Conservation (phyloP, 192 early-diverging fungal species). For the Linnemannia schmuckeri region DNA sequence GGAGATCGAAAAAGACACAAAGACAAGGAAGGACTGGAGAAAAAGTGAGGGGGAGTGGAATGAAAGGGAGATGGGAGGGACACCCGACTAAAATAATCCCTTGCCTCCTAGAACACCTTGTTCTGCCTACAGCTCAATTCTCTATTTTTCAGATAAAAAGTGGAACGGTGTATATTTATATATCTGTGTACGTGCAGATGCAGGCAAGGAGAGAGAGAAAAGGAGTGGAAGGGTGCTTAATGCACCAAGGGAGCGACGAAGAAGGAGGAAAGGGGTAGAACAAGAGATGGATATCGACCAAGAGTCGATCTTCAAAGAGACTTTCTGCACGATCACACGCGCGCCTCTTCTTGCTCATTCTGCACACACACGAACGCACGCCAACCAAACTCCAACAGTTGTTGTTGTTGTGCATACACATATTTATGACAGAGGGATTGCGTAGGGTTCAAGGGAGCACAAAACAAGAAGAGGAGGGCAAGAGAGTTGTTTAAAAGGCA, state of each 20-base stretch:
- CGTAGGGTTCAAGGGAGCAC: neutral
- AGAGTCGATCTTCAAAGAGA: neutral
- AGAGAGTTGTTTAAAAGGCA: neutral
- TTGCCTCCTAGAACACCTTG: neutral
- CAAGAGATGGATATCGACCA: neutral
- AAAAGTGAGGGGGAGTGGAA: neutral
- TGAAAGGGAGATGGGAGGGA: neutral
- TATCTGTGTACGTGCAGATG: neutral
- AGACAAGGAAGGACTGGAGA: no score
- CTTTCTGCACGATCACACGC: neutral
- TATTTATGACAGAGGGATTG: neutral
- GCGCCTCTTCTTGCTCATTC: neutral
- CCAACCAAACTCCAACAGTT: neutral
- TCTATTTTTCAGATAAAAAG: neutral
- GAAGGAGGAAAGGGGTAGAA: neutral
- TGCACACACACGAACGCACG: no score
- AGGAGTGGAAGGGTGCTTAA: neutral
- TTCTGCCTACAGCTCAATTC: neutral
- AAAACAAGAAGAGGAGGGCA: neutral
- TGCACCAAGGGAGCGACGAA: neutral
- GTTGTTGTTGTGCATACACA: neutral
- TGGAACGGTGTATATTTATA: no score
- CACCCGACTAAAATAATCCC: neutral
- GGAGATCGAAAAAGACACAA: neutral
- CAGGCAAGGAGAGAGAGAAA: neutral